A percentile compares a stretch with the other conserved stretches of the same genome.
Conservation (phyloP, 306 rosid genomes). For the Rubus parviflorus region DNA sequence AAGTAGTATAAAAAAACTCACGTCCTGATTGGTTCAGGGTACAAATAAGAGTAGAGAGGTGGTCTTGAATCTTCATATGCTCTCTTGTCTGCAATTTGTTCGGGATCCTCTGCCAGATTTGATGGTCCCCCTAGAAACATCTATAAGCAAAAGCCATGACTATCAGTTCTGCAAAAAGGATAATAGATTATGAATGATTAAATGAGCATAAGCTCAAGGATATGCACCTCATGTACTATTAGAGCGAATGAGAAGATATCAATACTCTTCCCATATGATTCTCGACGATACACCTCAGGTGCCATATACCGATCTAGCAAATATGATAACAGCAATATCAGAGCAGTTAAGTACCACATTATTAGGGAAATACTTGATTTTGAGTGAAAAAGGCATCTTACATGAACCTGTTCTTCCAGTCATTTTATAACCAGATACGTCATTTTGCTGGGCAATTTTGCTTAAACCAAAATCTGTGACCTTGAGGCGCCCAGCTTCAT, state of each 20-base stretch:
- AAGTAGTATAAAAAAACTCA: conserved; percentile 9
- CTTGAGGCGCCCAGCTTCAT: conserved; percentile 35
- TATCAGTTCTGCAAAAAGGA: neutral
- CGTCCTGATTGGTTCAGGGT: conserved; percentile 23
- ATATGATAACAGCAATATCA: neutral
- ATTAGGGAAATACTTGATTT: neutral
- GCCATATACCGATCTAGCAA: conserved; percentile 35
- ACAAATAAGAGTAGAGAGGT: conserved; percentile 25
- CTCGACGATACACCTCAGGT: conserved; percentile 37
- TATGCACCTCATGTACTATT: conserved; percentile 27
- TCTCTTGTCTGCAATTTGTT: conserved; percentile 29
- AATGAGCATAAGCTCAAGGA: neutral
- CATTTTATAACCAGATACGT: conserved; percentile 32
- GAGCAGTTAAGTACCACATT: neutral
- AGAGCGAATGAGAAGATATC: conserved; percentile 33
- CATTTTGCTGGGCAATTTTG: conserved; percentile 34
- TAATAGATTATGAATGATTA: neutral
- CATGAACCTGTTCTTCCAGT: conserved; percentile 36
- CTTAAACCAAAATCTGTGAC: conserved; percentile 37
- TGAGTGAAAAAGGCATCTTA: conserved; percentile 13
- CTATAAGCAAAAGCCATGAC: neutral
- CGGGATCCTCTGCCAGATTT: conserved; percentile 27
- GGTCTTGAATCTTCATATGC: conserved; percentile 34
- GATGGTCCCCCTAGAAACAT: conserved; percentile 37
- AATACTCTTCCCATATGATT: conserved; percentile 26